A percentile compares a stretch with the other conserved stretches of the same genome.
Conservation (phyloP, 2,329 filamentous ascomycete genomes). For the Neonectria hederae region DNA sequence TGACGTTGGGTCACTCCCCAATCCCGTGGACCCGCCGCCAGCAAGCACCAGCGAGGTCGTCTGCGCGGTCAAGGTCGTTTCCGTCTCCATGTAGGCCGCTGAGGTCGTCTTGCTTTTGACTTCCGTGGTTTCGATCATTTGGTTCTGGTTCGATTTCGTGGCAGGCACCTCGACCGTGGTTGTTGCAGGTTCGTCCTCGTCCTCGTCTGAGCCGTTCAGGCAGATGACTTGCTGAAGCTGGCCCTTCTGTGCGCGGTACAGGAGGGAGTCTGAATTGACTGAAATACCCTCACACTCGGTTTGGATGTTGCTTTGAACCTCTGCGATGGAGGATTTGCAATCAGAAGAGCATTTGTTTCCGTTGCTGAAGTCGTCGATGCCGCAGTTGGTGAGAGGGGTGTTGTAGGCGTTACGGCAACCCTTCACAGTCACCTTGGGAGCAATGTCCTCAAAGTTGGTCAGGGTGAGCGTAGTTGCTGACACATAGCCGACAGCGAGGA, state of each 20-base stretch:
- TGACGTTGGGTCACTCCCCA: neutral
- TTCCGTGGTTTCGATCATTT: conserved; percentile 27
- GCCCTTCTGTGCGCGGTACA: conserved; percentile 50
- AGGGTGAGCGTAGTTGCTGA: conserved; percentile 45
- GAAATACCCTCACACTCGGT: conserved; percentile 40
- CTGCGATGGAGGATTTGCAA: conserved; percentile 47
- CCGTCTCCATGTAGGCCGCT: neutral
- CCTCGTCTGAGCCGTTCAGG: neutral
- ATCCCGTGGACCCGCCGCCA: conserved; percentile 3
- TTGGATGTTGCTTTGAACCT: conserved; percentile 44
- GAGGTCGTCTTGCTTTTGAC: neutral
- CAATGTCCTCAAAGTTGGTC: conserved; percentile 53
- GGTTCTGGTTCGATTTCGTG: conserved; percentile 27
- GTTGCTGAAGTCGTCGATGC: conserved; percentile 47
- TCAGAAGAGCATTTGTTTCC: conserved; percentile 49
- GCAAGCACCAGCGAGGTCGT: conserved; percentile 18
- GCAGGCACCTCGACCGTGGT: neutral
- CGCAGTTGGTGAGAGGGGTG: conserved; percentile 51
- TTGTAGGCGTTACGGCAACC: conserved; percentile 55
- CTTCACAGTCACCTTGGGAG: conserved; percentile 48
- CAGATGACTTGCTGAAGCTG: conserved; percentile 52
- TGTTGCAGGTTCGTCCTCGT: conserved; percentile 25
- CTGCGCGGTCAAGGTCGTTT: conserved; percentile 6
- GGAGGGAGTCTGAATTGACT: conserved; percentile 44
- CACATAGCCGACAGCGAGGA: conserved; percentile 36